Conservation (phyloP, 306 rosid species). For the Pachyrhizus erosus region DNA sequence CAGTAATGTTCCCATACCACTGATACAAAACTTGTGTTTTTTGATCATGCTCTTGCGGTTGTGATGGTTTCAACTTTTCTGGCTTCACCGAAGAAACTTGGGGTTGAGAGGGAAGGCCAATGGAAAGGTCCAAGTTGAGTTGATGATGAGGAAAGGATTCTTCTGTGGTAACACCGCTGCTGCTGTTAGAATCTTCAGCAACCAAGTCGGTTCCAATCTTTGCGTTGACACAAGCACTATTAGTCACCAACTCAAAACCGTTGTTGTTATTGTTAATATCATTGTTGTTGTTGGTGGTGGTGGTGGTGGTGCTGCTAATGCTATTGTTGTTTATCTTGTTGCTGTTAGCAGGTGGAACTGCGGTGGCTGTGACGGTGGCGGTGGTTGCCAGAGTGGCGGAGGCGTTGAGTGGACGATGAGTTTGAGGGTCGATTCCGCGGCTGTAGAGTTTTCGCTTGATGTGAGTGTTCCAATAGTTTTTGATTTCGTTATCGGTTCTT, state of each 20-base stretch:
- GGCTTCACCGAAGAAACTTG: neutral
- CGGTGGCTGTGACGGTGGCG: neutral
- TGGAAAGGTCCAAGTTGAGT: conserved; percentile 70
- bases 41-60: neutral
- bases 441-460: conserved; percentile 68
- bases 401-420: conserved; percentile 64
- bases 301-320: neutral
- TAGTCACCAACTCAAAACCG: conserved; percentile 25
- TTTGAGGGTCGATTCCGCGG: conserved; percentile 77
- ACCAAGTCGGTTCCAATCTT: conserved; percentile 21
- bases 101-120: conserved; percentile 54
- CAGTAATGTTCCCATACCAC: conserved; percentile 41
- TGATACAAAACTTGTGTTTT: conserved; percentile 31
- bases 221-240: neutral
- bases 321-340: conserved; percentile 9
- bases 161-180: conserved; percentile 54
- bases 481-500: conserved; percentile 79
- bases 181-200: conserved; percentile 56
- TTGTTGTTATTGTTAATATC: neutral
- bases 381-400: neutral
- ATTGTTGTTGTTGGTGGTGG: neutral
- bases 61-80: conserved; percentile 25
- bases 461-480: conserved; percentile 84
- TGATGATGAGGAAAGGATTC: conserved; percentile 36
- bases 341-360: neutral